Base-by-base conservation (phyloP, 2,329 filamentous ascomycete species). In the Nemania sp. region DNA sequence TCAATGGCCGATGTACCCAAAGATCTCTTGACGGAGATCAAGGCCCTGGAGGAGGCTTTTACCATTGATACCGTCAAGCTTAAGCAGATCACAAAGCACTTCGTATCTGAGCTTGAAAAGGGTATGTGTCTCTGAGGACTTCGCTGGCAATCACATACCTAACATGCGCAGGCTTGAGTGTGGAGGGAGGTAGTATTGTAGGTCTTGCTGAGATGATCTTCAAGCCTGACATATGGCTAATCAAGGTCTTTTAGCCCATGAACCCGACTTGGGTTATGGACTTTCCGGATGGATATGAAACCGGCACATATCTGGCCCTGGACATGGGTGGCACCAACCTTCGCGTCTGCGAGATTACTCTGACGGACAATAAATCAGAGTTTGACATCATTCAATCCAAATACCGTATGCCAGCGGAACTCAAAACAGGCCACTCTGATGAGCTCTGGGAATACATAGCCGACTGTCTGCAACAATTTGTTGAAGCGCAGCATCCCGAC, bases 271-370 rank as follows among this genome's bases (percentile, higher is more conserved):
- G 93, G 93, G 91, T 95, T 60, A 91, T 96, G 85, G 83, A 83
- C 41, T 91, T 91, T 72, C 93, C 93, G 19, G 88, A 88, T 69
- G 93, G 93, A 61, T 74, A 92, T 62, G 93, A 97, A 73, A 89
- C 86, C 7, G 93, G 93, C 57, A 94, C 88, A 12, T 96, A 86
- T 72, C 79, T 97, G 33, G 91, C 93, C 50, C 80, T 97, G 36
- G 93, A 97, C 70, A 95, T 97, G 89, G 93, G 93, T 53, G 93
- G 93, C 65, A 97, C 93, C 67, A 97, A 97, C 73, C 77, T 97
- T 59, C 89, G 93, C 70, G 92, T 97, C 61, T 97, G 93, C 73
- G 89, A 96, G 73, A 93, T 97, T 68, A 90, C 86, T 55, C 76
- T 97, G 67, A 91, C 90, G 20, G 88, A 96, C 51, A 83, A 90